phyloP scores from a whole-genome alignment of 1,284 basidiomycete genomes.

The Tilletia setariae region DNA sequence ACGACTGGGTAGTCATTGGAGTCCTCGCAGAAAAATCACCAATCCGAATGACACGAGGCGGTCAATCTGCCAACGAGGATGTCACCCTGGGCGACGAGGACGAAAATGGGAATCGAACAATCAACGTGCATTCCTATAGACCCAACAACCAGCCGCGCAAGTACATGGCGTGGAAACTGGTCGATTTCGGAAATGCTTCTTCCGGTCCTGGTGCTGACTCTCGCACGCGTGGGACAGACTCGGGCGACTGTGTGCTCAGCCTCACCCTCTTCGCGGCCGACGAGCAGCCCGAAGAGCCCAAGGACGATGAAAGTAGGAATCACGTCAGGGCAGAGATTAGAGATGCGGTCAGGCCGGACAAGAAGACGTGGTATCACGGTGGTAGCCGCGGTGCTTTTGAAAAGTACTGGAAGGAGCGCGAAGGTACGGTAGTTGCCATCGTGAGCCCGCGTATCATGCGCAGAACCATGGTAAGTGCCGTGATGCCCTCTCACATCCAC shows the following conservation, averaged over 20 bases:
- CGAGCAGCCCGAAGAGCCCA: constrained; percentile 19
- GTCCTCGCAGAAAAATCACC: constrained; percentile 80
- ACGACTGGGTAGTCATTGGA: constrained; percentile 86
- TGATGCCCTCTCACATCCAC: not conserved
- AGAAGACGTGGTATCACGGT: constrained; percentile 56
- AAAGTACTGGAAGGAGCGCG: constrained; percentile 72
- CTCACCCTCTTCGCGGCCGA: constrained; percentile 86
- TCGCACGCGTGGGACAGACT: constrained; percentile 57
- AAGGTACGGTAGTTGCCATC: constrained; percentile 83
- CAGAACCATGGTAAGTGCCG: constrained; percentile 69
- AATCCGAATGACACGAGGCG: constrained; percentile 61
- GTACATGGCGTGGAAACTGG: constrained; percentile 80
- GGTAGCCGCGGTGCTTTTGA: constrained; percentile 92
- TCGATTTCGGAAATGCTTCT: constrained; percentile 70
- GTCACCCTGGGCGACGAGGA: constrained; percentile 26
- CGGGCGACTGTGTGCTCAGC: constrained; percentile 77
- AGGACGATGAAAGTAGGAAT: constrained; percentile 51
- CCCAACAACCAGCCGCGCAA: constrained; percentile 62
- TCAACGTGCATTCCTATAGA: constrained; percentile 46
- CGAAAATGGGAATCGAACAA: constrained; percentile 18
- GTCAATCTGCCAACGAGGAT: constrained; percentile 15
- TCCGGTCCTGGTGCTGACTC: constrained; percentile 49
- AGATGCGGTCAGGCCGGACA: not conserved
- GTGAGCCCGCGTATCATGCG: constrained; percentile 83
- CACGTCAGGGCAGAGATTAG: constrained; percentile 52